Conservation (phyloP, 2,329 filamentous ascomycete genomes). For the Microcyclospora pomicola region DNA sequence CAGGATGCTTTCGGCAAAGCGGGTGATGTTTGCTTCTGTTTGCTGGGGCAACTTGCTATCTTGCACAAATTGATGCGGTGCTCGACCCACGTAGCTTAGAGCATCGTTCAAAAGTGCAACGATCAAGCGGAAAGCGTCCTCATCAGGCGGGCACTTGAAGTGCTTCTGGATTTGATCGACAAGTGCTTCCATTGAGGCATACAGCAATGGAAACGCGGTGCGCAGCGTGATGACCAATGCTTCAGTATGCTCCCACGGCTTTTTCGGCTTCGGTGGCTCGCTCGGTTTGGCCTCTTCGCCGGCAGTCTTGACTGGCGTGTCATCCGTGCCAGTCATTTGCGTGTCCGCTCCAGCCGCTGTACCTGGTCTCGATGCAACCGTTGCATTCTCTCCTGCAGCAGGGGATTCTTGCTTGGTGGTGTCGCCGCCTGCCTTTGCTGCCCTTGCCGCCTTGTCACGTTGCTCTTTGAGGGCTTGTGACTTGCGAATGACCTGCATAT, state of each 20-base stretch:
- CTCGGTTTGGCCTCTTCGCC: slow-evolving; percentile 22
- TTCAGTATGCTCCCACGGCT: slow-evolving; percentile 92
- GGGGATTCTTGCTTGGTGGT: slow-evolving; percentile 22
- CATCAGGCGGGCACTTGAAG: slow-evolving; percentile 96
- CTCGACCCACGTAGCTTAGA: slow-evolving; percentile 77
- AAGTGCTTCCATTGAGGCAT: slow-evolving; percentile 98
- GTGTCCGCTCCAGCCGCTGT: slow-evolving; percentile 32
- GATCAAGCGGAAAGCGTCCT: slow-evolving; percentile 93
- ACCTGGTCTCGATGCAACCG: slow-evolving; percentile 3
- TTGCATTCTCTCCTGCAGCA: not conserved
- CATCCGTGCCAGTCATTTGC: slow-evolving; percentile 17
- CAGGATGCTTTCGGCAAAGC: slow-evolving; percentile 91
- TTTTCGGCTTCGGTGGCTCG: slow-evolving; percentile 44
- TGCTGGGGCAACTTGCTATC: slow-evolving; percentile 80
- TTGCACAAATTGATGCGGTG: slow-evolving; percentile 72
- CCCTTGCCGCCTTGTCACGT: slow-evolving; percentile 39
- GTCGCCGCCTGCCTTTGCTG: slow-evolving; percentile 45
- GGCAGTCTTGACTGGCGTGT: slow-evolving; percentile 24
- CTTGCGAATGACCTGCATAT: slow-evolving; percentile 86
- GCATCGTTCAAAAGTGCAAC: slow-evolving; percentile 96
- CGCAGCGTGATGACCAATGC: slow-evolving; percentile 92
- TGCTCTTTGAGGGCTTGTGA: slow-evolving; percentile 46
- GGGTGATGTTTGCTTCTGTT: slow-evolving; percentile 90
- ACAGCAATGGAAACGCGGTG: slow-evolving; percentile 89
- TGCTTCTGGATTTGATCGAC: slow-evolving; percentile 97